Base-by-base conservation (phyloP, 2,329 filamentous ascomycete species). In the Colletotrichum musae region DNA sequence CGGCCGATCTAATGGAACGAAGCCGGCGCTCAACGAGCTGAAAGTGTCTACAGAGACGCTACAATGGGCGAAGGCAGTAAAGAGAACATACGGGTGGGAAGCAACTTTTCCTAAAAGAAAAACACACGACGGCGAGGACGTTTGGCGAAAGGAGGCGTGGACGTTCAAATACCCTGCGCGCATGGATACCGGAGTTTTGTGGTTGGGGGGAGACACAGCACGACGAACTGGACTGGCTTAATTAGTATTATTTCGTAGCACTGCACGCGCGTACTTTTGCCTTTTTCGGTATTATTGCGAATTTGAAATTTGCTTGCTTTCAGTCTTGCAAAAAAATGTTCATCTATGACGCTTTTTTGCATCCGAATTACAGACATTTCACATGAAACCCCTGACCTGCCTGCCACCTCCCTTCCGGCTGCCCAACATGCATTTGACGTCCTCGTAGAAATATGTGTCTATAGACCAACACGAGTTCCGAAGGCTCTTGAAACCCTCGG, bases 161-260 rank as follows among this genome's bases (percentile, higher is more conserved):
- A 69, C 50, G 66, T 69, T 69, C 56, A 57, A 57, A 69, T 69
- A 69, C 66, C 66, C 62, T 69, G 57, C 66, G 57, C 66, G 56
- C 62, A 69, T 69, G 66, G 56, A 60, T 32, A 59, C 21, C 50
- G 66, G 66, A 66, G 66, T 69, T 69, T 43, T 36, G 26, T 36
- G 43, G n/a, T 28, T 53, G 12, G 39, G 28, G 50, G 21, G 48
- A 15, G 3, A 16, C 18, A 24, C 9, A 61, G 56, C 62, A 69
- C 54, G 43, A 54, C 45, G 53, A 36, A 57, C 18, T 47, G 48
- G 28, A 21, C 32, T 32, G 24, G 9, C 26, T 18, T 26, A 45
- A 56, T 60, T 36, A 10, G 7, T 36, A 10, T 45, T 36, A 10
- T 45, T 45, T 32, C 36, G 39, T 36, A 28, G 48, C 41, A 66